Percentiles rank a stretch among this genome's conserved stretches.
These are phyloP conservation scores for Macrophomina tecta DNA, from an alignment of 2,329 filamentous ascomycete genomes.

Conservation along the genomic window DNA sequence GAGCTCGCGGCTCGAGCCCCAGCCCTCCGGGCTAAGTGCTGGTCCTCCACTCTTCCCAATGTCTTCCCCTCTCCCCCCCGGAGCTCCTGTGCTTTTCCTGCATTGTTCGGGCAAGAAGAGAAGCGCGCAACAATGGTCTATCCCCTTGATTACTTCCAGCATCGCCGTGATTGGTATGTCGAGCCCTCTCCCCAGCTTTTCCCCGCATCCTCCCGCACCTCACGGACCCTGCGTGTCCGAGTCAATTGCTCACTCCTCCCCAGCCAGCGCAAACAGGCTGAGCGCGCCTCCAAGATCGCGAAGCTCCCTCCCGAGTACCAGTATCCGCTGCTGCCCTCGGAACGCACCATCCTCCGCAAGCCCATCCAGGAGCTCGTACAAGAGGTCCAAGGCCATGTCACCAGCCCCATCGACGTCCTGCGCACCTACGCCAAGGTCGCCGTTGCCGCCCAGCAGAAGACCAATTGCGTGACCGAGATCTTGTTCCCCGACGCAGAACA, in stretches of 20 bases:
- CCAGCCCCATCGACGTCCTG: slow-evolving; percentile 75
- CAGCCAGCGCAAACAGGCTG: slow-evolving; percentile 79
- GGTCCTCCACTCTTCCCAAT: neutral
- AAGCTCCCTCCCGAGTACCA: slow-evolving; percentile 71
- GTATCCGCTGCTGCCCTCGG: slow-evolving; percentile 65
- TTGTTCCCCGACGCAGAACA: slow-evolving; percentile 78
- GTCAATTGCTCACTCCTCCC: neutral
- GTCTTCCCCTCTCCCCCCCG: neutral
- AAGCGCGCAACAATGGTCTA: slow-evolving; percentile 22
- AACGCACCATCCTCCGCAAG: slow-evolving; percentile 71
- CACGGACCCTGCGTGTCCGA: slow-evolving; percentile 6
- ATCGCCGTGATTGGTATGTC: slow-evolving; percentile 72
- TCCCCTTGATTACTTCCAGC: slow-evolving; percentile 66
- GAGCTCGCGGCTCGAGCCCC: neutral
- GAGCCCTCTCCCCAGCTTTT: slow-evolving; percentile 26
- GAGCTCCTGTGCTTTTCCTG: neutral
- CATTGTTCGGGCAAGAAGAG: neutral
- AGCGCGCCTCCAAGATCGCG: slow-evolving; percentile 73
- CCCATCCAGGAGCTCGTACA: slow-evolving; percentile 80
- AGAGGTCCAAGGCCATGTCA: slow-evolving; percentile 73
- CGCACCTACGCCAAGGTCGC: slow-evolving; percentile 86
- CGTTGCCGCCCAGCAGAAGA: slow-evolving; percentile 80
- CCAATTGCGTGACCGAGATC: slow-evolving; percentile 89
- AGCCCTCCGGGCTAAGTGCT: neutral
- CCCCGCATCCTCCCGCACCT: slow-evolving; percentile 13